Conservation (phyloP, 345 rosid species). For the Microthlaspi erraticum region DNA sequence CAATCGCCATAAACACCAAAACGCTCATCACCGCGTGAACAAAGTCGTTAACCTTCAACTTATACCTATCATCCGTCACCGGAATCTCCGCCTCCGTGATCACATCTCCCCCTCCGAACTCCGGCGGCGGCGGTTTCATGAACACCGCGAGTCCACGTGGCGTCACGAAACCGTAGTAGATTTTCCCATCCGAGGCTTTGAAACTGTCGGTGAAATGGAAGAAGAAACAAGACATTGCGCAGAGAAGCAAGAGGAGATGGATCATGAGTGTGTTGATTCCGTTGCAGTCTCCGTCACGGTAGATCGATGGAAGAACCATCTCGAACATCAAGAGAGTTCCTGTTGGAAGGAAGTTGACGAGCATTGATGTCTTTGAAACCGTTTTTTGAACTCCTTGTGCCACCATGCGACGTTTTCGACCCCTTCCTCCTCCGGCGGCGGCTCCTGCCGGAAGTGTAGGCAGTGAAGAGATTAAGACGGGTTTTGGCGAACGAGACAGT, state of each 20-base stretch:
- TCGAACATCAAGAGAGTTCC: slow-evolving; percentile 81
- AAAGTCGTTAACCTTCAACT: slow-evolving; percentile 58
- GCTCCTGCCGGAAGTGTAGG: slow-evolving; percentile 35
- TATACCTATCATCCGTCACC: slow-evolving; percentile 64
- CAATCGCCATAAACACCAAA: slow-evolving; percentile 71
- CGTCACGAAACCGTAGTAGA: slow-evolving; percentile 72
- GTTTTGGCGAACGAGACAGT: slow-evolving; percentile 33
- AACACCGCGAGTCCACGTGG: slow-evolving; percentile 69
- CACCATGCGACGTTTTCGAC: slow-evolving; percentile 57
- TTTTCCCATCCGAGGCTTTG: slow-evolving; percentile 61
- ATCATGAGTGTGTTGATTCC: slow-evolving; percentile 60
- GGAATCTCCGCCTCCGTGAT: slow-evolving; percentile 50
- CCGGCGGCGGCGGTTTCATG: slow-evolving; percentile 36
- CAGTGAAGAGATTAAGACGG: slow-evolving; percentile 28
- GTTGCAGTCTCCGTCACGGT: slow-evolving; percentile 60
- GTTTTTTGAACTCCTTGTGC: slow-evolving; percentile 75
- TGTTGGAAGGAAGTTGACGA: slow-evolving; percentile 69
- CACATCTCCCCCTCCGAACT: slow-evolving; percentile 51
- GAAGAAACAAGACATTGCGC: slow-evolving; percentile 72
- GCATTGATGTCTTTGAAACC: slow-evolving; percentile 75
- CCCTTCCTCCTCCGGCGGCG: slow-evolving; percentile 37
- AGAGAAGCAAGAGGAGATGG: slow-evolving; percentile 53
- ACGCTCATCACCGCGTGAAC: slow-evolving; percentile 75
- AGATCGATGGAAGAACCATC: slow-evolving; percentile 71
- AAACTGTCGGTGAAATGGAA: slow-evolving; percentile 78